Base-by-base conservation (phyloP, 2,329 filamentous ascomycete genomes). In the Aspergillus ustus region DNA sequence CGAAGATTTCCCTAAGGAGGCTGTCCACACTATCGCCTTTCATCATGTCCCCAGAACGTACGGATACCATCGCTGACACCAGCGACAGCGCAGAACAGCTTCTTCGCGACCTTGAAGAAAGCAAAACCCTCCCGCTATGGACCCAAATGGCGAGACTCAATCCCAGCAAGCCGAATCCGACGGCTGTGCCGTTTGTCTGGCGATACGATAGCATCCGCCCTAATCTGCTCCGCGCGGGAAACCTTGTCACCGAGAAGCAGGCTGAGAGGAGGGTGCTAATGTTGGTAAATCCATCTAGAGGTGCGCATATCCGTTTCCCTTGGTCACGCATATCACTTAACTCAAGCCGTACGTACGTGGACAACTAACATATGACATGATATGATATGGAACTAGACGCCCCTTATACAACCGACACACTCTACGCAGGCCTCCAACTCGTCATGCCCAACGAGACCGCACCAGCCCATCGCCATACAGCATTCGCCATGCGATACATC, bases 401-500 rank as follows among this genome's bases (percentile, higher is more conserved):
- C 0, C 84, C 85, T 0, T 84, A 81, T 63, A 86, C 84, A 0
- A 86, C 84, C 1, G 84, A 87, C 67, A 86, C 84, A 1, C 75
- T 87, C 55, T 86, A 86, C 63, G 83, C 81, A 2, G 85, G 84
- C 1, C 77, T 87, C 1, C 85, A 87, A 66, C 76, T 87, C 0
- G 83, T 87, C 4, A 82, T 84, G 67, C 84, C 85, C 0, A 81
- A 83, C 29, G 85, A 87, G 61, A 83, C 78, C 0, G 84, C 85
- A 0, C 82, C 81, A 0, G 84, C 84, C 0, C 85, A 87, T 63
- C 73, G 85, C 0, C 84, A 87, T 66, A 81, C 82, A 2, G 84
- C 85, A 0, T 86, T 84, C 60, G 84, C 85, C 0, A 79, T 82
- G 67, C 80, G 85, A 5, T 87, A 86, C 72, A 84, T 87, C 62